These are phyloP conservation scores for Triglochin maritima DNA, from an alignment of 106 monocot genomes.

Conservation along the genomic window DNA sequence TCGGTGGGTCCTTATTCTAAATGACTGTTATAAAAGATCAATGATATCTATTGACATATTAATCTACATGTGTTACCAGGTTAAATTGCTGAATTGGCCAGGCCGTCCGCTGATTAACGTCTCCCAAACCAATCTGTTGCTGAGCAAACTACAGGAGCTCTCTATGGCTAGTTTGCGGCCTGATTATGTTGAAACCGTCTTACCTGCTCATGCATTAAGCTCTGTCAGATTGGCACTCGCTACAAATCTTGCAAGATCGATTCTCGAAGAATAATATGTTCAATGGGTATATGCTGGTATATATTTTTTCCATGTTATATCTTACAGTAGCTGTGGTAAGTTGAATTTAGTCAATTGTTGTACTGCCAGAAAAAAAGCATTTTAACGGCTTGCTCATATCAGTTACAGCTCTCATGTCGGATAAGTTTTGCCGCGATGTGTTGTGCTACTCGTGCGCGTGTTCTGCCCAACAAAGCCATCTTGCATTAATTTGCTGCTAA, in stretches of 20 bases:
- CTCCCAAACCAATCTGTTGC: slow-evolving; percentile 59
- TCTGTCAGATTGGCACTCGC: slow-evolving; percentile 68
- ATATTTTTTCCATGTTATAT: too few species aligned
- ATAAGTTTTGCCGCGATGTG: too few species aligned
- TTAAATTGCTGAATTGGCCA: slow-evolving; percentile 70
- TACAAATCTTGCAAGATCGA: slow-evolving; percentile 66
- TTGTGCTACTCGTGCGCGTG: too few species aligned
- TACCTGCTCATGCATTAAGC: slow-evolving; percentile 36
- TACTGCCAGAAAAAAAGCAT: too few species aligned
- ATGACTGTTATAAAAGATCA: not conserved
- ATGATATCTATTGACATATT: not conserved
- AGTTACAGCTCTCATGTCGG: too few species aligned
- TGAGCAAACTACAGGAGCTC: slow-evolving; percentile 79
- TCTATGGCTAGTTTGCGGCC: slow-evolving; percentile 67
- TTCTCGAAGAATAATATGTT: slow-evolving; percentile 59
- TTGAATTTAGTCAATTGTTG: too few species aligned
- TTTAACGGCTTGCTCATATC: too few species aligned
- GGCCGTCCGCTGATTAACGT: slow-evolving; percentile 48
- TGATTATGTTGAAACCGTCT: slow-evolving; percentile 31
- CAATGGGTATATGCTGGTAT: not conserved
- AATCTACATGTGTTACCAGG: slow-evolving; percentile 20
- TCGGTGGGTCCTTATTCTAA: slow-evolving; percentile 35
- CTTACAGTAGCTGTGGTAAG: too few species aligned
- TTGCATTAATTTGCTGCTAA: too few species aligned
- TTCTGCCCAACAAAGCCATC: too few species aligned